phyloP scores from a whole-genome alignment of 139 green algal species.

The Limnomonas spitsbergensis region DNA sequence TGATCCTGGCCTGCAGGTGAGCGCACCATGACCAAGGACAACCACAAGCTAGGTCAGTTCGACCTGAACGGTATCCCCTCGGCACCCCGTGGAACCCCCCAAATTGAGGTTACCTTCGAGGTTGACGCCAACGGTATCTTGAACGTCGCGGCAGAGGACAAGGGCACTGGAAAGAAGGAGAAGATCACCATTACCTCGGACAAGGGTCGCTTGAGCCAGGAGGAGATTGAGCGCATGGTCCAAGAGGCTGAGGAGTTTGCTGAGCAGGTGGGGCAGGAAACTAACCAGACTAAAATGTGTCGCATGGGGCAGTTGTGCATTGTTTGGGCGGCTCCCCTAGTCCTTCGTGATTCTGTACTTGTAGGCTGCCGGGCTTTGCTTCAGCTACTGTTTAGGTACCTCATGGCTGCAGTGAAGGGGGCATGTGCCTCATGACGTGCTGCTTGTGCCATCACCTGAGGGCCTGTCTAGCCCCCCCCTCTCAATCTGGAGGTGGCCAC shows the following conservation, averaged over 20 bases:
- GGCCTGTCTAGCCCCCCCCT: no score
- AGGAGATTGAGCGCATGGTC: constrained; percentile 92
- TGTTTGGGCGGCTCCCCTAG: no score
- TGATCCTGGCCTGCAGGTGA: constrained; percentile 73
- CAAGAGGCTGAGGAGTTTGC: constrained; percentile 87
- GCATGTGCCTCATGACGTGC: no score
- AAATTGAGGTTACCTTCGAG: constrained; percentile 84
- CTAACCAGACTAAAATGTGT: no score
- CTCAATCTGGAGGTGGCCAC: no score
- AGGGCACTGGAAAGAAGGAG: constrained; percentile 77
- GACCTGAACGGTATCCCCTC: constrained; percentile 74
- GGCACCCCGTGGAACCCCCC: constrained; percentile 73
- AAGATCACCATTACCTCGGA: constrained; percentile 81
- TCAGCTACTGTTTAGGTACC: no score
- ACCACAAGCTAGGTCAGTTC: constrained; percentile 90
- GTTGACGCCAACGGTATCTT: constrained; percentile 92
- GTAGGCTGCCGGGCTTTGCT: no score
- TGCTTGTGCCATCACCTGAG: no score
- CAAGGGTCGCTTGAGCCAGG: constrained; percentile 60
- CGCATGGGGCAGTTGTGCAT: no score
- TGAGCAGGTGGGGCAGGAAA: constrained; percentile 82
- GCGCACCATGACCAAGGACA: constrained; percentile 92
- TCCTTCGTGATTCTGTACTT: no score
- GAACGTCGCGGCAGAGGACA: constrained; percentile 83
- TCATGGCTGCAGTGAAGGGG: no score